Percentiles rank a stretch among this genome's conserved stretches.
These are phyloP conservation scores for Babesia ovata DNA, from an alignment of 169 alveolate species.

Conservation along the genomic window DNA sequence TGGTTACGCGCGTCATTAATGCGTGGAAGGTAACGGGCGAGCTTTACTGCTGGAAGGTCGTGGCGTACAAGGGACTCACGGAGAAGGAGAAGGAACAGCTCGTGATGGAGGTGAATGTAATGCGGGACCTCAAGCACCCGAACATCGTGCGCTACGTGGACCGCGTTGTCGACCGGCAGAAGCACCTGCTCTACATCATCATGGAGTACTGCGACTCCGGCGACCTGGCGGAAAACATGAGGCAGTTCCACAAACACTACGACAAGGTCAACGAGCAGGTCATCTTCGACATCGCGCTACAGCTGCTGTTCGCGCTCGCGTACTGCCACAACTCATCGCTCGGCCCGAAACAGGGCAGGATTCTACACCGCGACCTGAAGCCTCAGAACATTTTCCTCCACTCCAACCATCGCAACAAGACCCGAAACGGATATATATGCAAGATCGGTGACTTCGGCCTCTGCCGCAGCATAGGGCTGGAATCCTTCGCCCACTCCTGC, in stretches of 20 bases:
- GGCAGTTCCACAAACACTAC: constrained; percentile 85
- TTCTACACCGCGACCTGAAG: constrained; percentile 94
- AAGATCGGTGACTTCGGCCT: constrained; percentile 96
- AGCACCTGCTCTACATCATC: constrained; percentile 88
- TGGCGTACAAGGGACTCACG: constrained; percentile 91
- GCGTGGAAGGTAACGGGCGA: constrained; percentile 69
- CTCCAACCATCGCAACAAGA: constrained; percentile 61
- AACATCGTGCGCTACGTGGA: constrained; percentile 93
- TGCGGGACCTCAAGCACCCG: constrained; percentile 93
- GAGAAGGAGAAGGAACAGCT: constrained; percentile 94
- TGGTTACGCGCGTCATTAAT: background rate
- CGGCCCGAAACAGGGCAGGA: constrained; percentile 84
- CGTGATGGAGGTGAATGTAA: constrained; percentile 94
- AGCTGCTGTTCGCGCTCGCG: constrained; percentile 89
- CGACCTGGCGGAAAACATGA: constrained; percentile 90
- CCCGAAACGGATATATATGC: constrained; percentile 80
- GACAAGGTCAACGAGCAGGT: constrained; percentile 91
- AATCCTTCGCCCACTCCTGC: constrained; percentile 91
- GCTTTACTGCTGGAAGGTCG: constrained; percentile 93
- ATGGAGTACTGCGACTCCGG: constrained; percentile 98
- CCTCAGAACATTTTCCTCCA: constrained; percentile 94
- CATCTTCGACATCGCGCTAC: constrained; percentile 91
- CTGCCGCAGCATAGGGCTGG: constrained; percentile 89
- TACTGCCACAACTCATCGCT: constrained; percentile 89
- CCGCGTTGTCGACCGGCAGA: constrained; percentile 90